Evolutionary conservation across 2,329 filamentous ascomycete genomes (phyloP).

Genomic region (Talaromyces sp.): DNA sequence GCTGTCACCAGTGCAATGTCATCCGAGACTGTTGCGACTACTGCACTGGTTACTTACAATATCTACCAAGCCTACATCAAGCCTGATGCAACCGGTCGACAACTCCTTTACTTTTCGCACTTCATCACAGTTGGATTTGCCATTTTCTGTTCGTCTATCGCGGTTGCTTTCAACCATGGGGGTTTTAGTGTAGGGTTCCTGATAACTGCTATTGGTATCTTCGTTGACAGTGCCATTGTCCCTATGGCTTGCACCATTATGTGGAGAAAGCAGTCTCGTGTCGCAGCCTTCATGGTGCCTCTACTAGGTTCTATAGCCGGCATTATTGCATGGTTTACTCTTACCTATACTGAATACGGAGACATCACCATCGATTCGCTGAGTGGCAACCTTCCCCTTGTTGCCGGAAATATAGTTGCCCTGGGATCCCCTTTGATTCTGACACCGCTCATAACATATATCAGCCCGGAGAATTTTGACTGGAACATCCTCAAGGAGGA

Average conservation of each 20-base stretch:
- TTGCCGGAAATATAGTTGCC: background rate
- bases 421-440: background rate
- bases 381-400: background rate
- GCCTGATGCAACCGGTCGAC: constrained; percentile 44
- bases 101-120: constrained; percentile 48
- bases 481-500: background rate
- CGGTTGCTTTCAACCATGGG: constrained; percentile 50
- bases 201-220: constrained; percentile 43
- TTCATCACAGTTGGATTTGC: constrained; percentile 50
- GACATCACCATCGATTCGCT: constrained; percentile 36
- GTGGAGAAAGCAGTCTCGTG: constrained; percentile 48
- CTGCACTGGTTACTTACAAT: constrained; percentile 52
- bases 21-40: constrained; percentile 53
- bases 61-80: constrained; percentile 54
- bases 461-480: background rate
- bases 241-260: constrained; percentile 47
- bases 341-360: constrained; percentile 42
- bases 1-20: constrained; percentile 52
- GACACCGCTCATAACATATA: background rate
- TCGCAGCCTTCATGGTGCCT: constrained; percentile 43
- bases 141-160: constrained; percentile 50
- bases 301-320: constrained; percentile 46
- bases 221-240: constrained; percentile 47
- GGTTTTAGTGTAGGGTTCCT: constrained; percentile 52
- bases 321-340: constrained; percentile 47